A percentile compares a stretch with the other conserved stretches of the same genome.
Conservation (phyloP, 1,139 yeast genomes). For the Zhuliangozyma blackwelliae region DNA sequence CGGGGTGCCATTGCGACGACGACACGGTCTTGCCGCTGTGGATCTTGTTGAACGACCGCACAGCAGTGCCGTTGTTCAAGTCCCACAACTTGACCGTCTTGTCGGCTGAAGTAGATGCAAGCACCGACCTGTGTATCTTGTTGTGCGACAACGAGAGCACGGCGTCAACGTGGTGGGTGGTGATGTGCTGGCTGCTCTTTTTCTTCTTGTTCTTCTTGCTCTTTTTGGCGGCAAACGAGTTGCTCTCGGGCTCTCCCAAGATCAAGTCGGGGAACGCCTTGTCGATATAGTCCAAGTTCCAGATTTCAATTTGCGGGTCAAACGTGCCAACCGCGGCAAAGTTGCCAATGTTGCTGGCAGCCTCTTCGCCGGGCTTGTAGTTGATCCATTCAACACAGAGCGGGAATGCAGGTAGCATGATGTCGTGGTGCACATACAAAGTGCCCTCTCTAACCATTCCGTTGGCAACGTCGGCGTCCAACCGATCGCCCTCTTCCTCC, state of each 20-base stretch:
- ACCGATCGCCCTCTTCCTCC: conserved; percentile 58
- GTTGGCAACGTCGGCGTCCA: conserved; percentile 61
- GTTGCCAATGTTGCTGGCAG: conserved; percentile 59
- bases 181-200: conserved; percentile 49
- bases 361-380: conserved; percentile 52
- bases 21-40: conserved; percentile 77
- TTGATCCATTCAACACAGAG: conserved; percentile 94
- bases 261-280: conserved; percentile 93
- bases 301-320: conserved; percentile 94
- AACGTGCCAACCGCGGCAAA: conserved; percentile 96
- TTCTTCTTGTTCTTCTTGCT: conserved; percentile 51
- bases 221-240: conserved; percentile 35
- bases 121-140: conserved; percentile 72
- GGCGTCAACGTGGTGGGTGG: conserved; percentile 90
- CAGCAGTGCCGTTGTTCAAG: conserved; percentile 68
- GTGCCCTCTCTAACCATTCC: conserved; percentile 70
- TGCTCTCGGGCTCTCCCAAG: conserved; percentile 70
- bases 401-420: conserved; percentile 97
- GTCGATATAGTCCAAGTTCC: conserved; percentile 92
- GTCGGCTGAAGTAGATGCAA: conserved; percentile 95
- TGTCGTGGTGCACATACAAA: conserved; percentile 90
- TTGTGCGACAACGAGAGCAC: conserved; percentile 85
- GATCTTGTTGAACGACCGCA: conserved; percentile 56
- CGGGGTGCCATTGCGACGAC: conserved; percentile 79
- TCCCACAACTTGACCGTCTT: conserved; percentile 96